A percentile compares a stretch with the other conserved stretches of the same genome.
Conservation (phyloP, 805 yeast genomes). For the Pichia scutulata region DNA sequence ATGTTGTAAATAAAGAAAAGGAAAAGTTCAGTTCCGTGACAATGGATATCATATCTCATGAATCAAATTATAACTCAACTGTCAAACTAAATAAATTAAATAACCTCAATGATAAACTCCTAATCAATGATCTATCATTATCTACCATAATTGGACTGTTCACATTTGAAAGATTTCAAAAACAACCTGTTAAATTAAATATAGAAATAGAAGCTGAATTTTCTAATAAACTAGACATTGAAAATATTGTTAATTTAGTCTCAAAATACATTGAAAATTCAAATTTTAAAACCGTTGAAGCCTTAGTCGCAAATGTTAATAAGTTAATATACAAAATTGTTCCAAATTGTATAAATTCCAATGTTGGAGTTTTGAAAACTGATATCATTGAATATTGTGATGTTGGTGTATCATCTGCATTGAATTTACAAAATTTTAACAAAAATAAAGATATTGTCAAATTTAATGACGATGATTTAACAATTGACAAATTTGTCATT, state of each 20-base stretch:
- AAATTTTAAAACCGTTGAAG: conserved; percentile 88
- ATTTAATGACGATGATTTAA: conserved; percentile 15
- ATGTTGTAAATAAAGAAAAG: background rate
- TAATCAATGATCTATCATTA: conserved; percentile 2
- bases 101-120: background rate
- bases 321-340: conserved; percentile 18
- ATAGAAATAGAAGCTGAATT: conserved; percentile 35
- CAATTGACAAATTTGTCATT: conserved; percentile 15
- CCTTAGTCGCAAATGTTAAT: conserved; percentile 69
- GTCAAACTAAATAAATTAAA: background rate
- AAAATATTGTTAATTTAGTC: conserved; percentile 39
- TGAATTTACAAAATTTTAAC: too few species aligned
- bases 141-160: conserved; percentile 84
- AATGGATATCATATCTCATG: conserved; percentile 13
- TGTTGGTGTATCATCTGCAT: conserved; percentile 71
- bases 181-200: conserved; percentile 66
- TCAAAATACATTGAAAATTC: conserved; percentile 63
- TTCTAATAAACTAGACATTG: conserved; percentile 29
- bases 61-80: background rate
- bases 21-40: background rate
- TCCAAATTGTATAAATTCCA: conserved; percentile 16
- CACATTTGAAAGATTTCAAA: conserved; percentile 77
- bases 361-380: conserved; percentile 74
- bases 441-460: conserved; percentile 13
- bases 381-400: conserved; percentile 81